Conservation (phyloP, 176 grass and related monocot species). For the Canna indica region DNA sequence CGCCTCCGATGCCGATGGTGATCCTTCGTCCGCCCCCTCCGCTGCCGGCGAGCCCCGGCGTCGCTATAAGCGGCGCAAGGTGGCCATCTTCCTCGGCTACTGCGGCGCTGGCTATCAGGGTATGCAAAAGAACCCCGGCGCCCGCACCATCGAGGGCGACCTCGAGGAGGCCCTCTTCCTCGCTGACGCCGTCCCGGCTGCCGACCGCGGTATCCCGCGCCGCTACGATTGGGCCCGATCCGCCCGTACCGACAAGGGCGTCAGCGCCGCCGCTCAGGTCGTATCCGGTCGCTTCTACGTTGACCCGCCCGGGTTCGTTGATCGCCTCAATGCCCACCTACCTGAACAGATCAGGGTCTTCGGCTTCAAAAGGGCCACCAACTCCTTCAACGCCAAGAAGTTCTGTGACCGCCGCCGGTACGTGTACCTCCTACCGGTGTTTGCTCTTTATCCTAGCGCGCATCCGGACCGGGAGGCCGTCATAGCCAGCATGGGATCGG, state of each 20-base stretch:
- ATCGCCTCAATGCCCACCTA: constrained; percentile 61
- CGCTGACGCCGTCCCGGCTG: constrained; percentile 55
- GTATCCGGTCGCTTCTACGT: constrained; percentile 86
- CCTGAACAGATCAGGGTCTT: constrained; percentile 63
- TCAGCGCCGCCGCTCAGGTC: constrained; percentile 75
- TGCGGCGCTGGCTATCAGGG: constrained; percentile 87
- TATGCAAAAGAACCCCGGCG: constrained; percentile 97
- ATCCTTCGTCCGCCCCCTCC: constrained; percentile 11
- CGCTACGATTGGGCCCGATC: constrained; percentile 80
- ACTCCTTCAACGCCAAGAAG: constrained; percentile 81
- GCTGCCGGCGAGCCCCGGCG: constrained; percentile 30
- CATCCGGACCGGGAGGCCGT: constrained; percentile 85
- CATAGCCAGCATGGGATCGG: constrained; percentile 63
- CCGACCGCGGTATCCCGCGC: constrained; percentile 44
- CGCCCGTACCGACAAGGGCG: constrained; percentile 91
- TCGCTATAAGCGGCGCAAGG: constrained; percentile 87
- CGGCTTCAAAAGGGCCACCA: constrained; percentile 73
- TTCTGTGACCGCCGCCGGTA: constrained; percentile 77
- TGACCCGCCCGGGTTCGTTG: constrained; percentile 57
- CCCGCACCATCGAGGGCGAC: constrained; percentile 88
- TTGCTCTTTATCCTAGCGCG: constrained; percentile 60
- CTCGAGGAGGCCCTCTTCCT: constrained; percentile 85
- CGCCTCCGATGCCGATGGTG: constrained; percentile 27
- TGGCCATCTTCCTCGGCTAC: constrained; percentile 82
- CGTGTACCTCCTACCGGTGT: constrained; percentile 73